A percentile compares a stretch with the other conserved stretches of the same genome.
Conservation (phyloP, 73 alveolate species). For the Diophrys sp. region DNA sequence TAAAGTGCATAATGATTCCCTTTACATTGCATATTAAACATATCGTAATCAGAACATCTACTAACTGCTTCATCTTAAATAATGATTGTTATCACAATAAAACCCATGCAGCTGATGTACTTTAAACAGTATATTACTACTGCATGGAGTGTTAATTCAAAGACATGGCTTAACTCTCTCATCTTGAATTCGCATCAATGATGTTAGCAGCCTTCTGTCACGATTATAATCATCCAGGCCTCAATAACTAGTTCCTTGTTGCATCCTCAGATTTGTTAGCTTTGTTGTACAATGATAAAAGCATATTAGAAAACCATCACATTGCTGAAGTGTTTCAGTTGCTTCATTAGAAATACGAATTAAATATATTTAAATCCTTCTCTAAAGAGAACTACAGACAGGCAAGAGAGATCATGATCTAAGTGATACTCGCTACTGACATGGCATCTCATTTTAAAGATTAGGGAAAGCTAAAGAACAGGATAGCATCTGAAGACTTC, state of each 20-base stretch:
- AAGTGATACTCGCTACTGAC: constrained; percentile 80
- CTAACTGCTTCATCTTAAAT: constrained; percentile 25
- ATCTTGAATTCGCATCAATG: constrained; percentile 47
- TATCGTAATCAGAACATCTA: too few species aligned
- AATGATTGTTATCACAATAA: constrained; percentile 53
- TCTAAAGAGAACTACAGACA: constrained; percentile 44
- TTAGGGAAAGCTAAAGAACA: constrained; percentile 8
- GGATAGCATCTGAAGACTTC: not conserved
- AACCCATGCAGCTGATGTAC: constrained; percentile 66
- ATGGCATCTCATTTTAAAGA: constrained; percentile 60
- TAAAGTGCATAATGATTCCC: too few species aligned
- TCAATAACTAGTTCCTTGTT: constrained; percentile 51
- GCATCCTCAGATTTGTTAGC: constrained; percentile 46
- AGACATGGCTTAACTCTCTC: constrained; percentile 48
- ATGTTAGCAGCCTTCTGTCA: constrained; percentile 57
- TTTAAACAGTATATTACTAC: constrained; percentile 26
- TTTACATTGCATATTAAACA: too few species aligned
- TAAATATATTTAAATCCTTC: constrained; percentile 55
- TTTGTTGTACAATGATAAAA: constrained; percentile 48
- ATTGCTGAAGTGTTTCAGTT: constrained; percentile 55
- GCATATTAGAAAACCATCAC: constrained; percentile 70
- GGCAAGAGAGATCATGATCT: constrained; percentile 67
- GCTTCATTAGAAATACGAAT: constrained; percentile 42
- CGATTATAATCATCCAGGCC: constrained; percentile 84
- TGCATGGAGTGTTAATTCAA: constrained; percentile 38